These are phyloP conservation scores for Ceratocystis eucalypticola DNA, from an alignment of 2,329 filamentous ascomycete species.

Conservation along the genomic window DNA sequence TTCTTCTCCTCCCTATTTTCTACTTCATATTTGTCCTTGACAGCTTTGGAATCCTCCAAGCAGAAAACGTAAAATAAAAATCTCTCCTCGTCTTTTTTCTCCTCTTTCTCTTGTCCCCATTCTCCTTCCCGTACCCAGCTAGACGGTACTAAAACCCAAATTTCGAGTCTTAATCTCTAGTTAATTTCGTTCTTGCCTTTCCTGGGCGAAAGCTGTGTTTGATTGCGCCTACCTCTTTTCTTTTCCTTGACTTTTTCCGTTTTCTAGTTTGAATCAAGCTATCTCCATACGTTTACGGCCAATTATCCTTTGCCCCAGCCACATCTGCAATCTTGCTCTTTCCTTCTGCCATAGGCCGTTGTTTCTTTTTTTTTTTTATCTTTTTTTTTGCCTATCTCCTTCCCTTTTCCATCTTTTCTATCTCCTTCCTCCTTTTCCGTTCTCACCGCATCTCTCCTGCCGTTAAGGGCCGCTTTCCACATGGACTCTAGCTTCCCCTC, in stretches of 20 bases:
- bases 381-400: neutral
- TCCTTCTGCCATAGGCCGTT: neutral
- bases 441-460: neutral
- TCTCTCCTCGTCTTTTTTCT: neutral
- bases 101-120: neutral
- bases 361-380: no score
- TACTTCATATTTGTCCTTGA: conserved; percentile 7
- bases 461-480: neutral
- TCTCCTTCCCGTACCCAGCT: neutral
- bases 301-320: neutral
- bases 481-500: conserved; percentile 5
- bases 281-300: neutral
- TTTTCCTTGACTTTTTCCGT: neutral
- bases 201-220: neutral
- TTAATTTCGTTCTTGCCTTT: neutral
- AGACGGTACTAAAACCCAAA: neutral
- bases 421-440: neutral
- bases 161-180: neutral
- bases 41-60: neutral
- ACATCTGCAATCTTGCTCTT: neutral
- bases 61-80: neutral
- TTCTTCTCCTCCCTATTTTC: neutral
- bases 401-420: neutral
- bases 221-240: neutral
- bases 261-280: neutral